Percentiles rank a stretch among this genome's conserved stretches.
Conservation (phyloP, 2,329 filamentous ascomycete genomes). For the Aureobasidium sp. region DNA sequence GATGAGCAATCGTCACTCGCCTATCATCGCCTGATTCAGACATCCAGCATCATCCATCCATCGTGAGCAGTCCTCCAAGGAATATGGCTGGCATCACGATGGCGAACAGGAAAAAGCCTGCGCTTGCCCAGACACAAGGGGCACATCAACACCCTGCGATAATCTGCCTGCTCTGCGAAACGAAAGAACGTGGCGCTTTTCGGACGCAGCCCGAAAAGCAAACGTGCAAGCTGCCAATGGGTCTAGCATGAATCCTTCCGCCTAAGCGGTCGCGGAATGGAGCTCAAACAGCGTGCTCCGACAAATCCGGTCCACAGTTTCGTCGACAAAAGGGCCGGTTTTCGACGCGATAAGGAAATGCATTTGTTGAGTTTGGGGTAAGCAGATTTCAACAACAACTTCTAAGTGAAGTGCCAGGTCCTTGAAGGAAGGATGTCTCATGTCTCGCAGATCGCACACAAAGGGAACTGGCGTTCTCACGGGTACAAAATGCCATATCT, state of each 20-base stretch:
- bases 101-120: neutral
- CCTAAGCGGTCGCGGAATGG: constrained; percentile 6
- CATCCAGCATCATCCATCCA: neutral
- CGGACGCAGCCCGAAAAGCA: neutral
- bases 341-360: neutral
- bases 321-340: constrained; percentile 1
- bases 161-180: neutral
- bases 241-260: constrained; percentile 12
- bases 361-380: neutral
- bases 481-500: neutral
- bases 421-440: neutral
- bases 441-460: constrained; percentile 9
- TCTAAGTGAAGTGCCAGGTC: neutral
- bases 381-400: neutral
- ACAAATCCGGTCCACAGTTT: neutral
- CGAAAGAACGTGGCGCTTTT: constrained; percentile 1
- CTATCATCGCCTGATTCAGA: neutral
- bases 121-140: neutral
- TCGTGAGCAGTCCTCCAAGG: neutral
- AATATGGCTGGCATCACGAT: neutral
- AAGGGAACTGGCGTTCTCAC: constrained; percentile 7
- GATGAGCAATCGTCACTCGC: neutral
- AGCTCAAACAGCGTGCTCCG: neutral
- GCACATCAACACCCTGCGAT: neutral
- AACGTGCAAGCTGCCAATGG: constrained; percentile 2